phyloP scores from a whole-genome alignment of 2,329 filamentous ascomycete species.

The Blumeriella jaapii region DNA sequence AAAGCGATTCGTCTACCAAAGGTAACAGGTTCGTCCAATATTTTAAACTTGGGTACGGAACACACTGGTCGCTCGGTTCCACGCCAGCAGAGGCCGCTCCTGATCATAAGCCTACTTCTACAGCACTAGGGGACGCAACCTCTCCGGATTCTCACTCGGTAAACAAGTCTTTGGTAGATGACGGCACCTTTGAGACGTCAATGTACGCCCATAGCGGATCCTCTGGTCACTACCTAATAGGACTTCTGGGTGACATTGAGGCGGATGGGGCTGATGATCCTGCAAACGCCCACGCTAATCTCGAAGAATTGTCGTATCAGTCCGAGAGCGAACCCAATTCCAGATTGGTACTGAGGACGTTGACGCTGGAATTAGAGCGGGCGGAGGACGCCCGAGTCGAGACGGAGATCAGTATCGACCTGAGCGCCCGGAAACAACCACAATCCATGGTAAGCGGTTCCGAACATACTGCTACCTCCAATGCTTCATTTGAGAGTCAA shows the following conservation, averaged over 20 bases:
- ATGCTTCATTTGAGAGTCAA: conserved; percentile 32
- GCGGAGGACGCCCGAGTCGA: conserved; percentile 31
- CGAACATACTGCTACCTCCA: conserved; percentile 18
- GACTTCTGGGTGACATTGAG: conserved; percentile 53
- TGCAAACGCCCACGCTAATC: background rate
- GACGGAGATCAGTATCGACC: conserved; percentile 35
- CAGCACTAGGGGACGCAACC: background rate
- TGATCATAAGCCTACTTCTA: background rate
- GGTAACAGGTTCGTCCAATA: conserved; percentile 44
- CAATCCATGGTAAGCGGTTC: conserved; percentile 11
- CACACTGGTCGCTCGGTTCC: conserved; percentile 45
- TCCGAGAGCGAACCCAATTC: conserved; percentile 30
- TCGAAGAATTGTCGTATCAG: conserved; percentile 3
- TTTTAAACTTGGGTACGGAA: conserved; percentile 55
- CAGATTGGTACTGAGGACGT: conserved; percentile 50
- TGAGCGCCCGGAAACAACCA: conserved; percentile 22
- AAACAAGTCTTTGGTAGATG: background rate
- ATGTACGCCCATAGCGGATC: conserved; percentile 13
- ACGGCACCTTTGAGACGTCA: background rate
- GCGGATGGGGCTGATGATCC: conserved; percentile 26
- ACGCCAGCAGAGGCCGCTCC: conserved; percentile 3
- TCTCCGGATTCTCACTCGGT: background rate
- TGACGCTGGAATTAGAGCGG: conserved; percentile 52
- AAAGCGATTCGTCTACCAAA: conserved; percentile 18
- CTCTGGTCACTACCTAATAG: conserved; percentile 51